Conservation (phyloP, 164 flowering plant genomes). For the Tetracentron sinense region DNA sequence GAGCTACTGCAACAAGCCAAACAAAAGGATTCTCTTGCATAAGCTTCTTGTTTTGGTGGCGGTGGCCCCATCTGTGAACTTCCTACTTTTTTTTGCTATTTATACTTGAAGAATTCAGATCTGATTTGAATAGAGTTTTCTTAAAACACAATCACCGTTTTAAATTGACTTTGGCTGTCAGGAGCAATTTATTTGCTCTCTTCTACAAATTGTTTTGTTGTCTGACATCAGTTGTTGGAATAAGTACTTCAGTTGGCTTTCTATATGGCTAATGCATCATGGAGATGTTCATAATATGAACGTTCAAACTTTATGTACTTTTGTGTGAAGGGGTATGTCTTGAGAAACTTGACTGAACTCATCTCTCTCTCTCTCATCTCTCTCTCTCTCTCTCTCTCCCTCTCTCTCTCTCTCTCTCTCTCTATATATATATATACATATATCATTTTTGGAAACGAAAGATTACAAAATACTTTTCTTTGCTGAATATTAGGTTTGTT, state of each 20-base stretch:
- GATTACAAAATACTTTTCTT: neutral
- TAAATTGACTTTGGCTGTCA: neutral
- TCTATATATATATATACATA: too few species aligned
- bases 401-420: too few species aligned
- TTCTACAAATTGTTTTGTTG: neutral
- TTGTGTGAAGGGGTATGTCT: neutral
- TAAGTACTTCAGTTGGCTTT: neutral
- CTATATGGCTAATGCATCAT: neutral
- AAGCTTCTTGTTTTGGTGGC: constrained; percentile 9
- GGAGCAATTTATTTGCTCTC: neutral
- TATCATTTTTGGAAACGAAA: too few species aligned
- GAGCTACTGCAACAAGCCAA: constrained; percentile 38
- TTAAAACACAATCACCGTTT: neutral
- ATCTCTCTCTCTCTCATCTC: neutral
- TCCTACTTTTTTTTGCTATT: constrained; percentile 2
- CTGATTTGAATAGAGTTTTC: neutral
- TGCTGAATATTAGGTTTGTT: neutral
- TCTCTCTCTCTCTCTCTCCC: too few species aligned
- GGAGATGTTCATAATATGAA: neutral
- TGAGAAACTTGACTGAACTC: neutral
- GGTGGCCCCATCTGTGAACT: neutral
- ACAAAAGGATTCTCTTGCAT: constrained; percentile 46
- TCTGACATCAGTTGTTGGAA: neutral
- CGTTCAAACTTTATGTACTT: neutral
- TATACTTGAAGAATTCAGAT: neutral